Evolutionary conservation across 2,329 filamentous ascomycete species (phyloP), one percentile per base, ranked within the genome.

Genomic region (Daldinia sp.): DNA sequence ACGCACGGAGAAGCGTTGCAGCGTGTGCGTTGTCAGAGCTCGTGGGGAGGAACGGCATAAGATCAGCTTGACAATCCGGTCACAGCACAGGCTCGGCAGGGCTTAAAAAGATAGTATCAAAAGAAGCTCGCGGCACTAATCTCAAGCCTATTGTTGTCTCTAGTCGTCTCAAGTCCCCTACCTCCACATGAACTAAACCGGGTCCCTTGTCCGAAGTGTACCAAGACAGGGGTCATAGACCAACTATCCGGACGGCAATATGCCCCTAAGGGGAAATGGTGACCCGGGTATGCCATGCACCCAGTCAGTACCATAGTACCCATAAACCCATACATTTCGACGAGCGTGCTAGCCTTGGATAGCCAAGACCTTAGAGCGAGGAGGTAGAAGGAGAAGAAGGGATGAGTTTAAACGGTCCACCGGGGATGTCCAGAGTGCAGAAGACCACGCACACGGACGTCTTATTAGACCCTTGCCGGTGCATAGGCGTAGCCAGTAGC

Each of bases 41-140:
- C 68, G 69, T 72, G 70, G 69, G 70, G 70, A 72, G 68, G 75
- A 71, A 77, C 78, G 79, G 79, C 79, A 80, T 80, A 79, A 81
- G 76, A 80, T 78, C 75, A 79, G 70, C 77, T 78, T 71, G 75
- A 75, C 75, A 77, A 78, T 80, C 79, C 80, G 79, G 80, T 81
- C 78, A 77, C 78, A 80, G 78, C 77, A 77, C 72, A 71, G 73
- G 70, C 71, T 72, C 72, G 74, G 72, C 71, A 71, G 67, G 58
- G 63, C 60, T 61, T 61, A 68, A 66, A 65, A 67, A 61, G 32
- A 35, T 35, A 35, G 32, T 35, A 35, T 8, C 6, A 66, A 73
- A 73, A 73, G 71, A 74, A 73, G 71, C 67, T 71, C 75, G 75
- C 69, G 72, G 73, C 75, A 72, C 70, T 74, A 73, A 71, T 64